phyloP scores from a whole-genome alignment of 1,284 basidiomycete species.

The Pholiota adiposa region DNA sequence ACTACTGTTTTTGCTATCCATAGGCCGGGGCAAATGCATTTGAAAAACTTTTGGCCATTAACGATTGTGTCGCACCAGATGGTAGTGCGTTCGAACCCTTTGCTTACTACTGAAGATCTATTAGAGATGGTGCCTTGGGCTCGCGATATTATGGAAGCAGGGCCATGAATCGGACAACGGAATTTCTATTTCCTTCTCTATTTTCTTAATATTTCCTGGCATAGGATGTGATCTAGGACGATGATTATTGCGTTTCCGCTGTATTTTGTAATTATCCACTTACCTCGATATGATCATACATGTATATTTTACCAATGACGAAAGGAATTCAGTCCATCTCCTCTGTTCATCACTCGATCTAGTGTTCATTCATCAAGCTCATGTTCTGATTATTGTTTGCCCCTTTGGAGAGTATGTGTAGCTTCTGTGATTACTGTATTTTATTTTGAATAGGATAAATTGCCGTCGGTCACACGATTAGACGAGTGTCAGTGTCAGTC shows the following conservation, averaged over 20 bases:
- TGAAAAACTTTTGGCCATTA: slow-evolving; percentile 25
- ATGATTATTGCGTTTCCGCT: neutral
- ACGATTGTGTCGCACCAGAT: slow-evolving; percentile 35
- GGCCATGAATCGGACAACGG: neutral
- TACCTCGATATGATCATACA: too few relatives aligned
- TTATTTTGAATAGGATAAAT: too few relatives aligned
- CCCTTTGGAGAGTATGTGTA: too few relatives aligned
- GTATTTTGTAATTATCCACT: neutral
- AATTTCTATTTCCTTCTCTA: neutral
- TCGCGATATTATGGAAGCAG: slow-evolving; percentile 9
- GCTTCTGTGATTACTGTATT: too few relatives aligned
- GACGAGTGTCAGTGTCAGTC: too few relatives aligned
- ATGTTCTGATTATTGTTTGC: too few relatives aligned
- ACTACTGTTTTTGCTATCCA: neutral
- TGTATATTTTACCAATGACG: neutral
- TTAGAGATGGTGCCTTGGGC: slow-evolving; percentile 18
- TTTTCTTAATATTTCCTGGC: neutral
- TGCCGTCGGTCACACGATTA: too few relatives aligned
- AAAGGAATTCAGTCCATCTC: neutral
- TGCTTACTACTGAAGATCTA: slow-evolving; percentile 19
- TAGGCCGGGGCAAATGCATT: neutral
- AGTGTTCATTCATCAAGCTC: too few relatives aligned
- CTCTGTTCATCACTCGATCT: too few relatives aligned
- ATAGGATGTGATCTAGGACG: neutral
- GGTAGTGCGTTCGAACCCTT: slow-evolving; percentile 22